Conservation (phyloP, 2,329 filamentous ascomycete species). For the Fusarium hainanense region DNA sequence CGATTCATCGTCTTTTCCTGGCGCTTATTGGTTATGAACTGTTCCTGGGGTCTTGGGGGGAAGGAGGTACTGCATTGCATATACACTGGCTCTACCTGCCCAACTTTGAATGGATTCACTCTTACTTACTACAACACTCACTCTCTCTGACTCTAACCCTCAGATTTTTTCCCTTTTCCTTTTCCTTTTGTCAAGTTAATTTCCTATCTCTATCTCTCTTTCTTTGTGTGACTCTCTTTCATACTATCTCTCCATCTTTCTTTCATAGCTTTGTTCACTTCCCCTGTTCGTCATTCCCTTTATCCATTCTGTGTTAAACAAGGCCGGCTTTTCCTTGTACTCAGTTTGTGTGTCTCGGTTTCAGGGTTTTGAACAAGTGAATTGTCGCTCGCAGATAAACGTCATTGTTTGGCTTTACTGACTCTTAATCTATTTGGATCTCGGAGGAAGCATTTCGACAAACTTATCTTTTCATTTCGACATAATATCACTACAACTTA, state of each 20-base stretch:
- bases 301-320: constrained; percentile 22
- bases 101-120: constrained; percentile 21
- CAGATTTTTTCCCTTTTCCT: constrained; percentile 14
- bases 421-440: constrained; percentile 28
- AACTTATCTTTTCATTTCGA: constrained; percentile 13
- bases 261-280: constrained; percentile 24
- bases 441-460: constrained; percentile 10
- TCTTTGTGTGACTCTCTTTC: constrained; percentile 23
- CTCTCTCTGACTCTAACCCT: constrained; percentile 16
- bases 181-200: constrained; percentile 25
- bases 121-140: constrained; percentile 13
- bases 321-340: constrained; percentile 18
- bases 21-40: constrained; percentile 29
- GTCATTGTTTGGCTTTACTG: constrained; percentile 1
- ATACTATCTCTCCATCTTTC: constrained; percentile 20
- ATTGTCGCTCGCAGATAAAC: constrained; percentile 4
- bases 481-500: constrained; percentile 14
- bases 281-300: constrained; percentile 21
- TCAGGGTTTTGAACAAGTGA: constrained; percentile 30
- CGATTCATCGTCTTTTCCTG: constrained; percentile 9
- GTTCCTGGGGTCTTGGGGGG: constrained; percentile 4
- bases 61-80: constrained; percentile 22
- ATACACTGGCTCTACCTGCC: constrained; percentile 15
- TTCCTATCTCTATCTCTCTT: constrained; percentile 27
- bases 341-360: constrained; percentile 19